phyloP scores from a whole-genome alignment of 1,139 yeast genomes.

The Pichia kudriavzevii region DNA sequence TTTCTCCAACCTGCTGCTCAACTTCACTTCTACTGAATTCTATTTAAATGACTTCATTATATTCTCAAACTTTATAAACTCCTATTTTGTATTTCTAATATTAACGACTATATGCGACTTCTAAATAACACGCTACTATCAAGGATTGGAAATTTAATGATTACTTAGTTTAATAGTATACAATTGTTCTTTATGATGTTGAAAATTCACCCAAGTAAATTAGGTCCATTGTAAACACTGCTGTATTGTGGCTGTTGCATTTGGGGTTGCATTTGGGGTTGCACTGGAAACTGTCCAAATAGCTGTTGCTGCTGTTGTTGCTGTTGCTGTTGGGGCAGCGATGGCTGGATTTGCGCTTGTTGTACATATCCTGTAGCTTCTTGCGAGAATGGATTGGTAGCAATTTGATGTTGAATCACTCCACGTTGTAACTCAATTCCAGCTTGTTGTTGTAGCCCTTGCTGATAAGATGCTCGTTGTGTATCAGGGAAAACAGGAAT shows the following conservation, averaged over 20 bases:
- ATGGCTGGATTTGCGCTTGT: conserved; percentile 12
- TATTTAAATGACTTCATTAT: too few relatives aligned
- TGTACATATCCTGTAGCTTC: conserved; percentile 15
- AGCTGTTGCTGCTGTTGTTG: conserved; percentile 6
- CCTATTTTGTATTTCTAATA: too few relatives aligned
- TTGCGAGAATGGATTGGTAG: conserved; percentile 13
- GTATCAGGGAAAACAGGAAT: conserved; percentile 62
- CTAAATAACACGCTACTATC: too few relatives aligned
- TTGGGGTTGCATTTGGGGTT: conserved; percentile 4
- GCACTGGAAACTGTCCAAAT: conserved; percentile 3
- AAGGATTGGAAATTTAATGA: too few relatives aligned
- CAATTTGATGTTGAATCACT: conserved; percentile 10
- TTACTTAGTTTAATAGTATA: neutral
- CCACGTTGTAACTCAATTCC: conserved; percentile 20
- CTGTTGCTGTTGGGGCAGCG: conserved; percentile 3
- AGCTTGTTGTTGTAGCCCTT: conserved; percentile 19
- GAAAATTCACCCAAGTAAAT: conserved; percentile 11
- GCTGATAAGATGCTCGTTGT: conserved; percentile 25
- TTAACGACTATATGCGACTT: too few relatives aligned
- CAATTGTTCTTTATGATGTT: neutral
- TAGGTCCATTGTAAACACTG: conserved; percentile 15
- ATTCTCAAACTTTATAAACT: too few relatives aligned
- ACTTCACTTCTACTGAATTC: too few relatives aligned
- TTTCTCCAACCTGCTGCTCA: too few relatives aligned
- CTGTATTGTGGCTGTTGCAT: conserved; percentile 7